Percentiles rank a stretch among this genome's conserved stretches.
Evolutionary conservation across 1,139 yeast genomes (phyloP).

Genomic region (Blastobotrys persicus): DNA sequence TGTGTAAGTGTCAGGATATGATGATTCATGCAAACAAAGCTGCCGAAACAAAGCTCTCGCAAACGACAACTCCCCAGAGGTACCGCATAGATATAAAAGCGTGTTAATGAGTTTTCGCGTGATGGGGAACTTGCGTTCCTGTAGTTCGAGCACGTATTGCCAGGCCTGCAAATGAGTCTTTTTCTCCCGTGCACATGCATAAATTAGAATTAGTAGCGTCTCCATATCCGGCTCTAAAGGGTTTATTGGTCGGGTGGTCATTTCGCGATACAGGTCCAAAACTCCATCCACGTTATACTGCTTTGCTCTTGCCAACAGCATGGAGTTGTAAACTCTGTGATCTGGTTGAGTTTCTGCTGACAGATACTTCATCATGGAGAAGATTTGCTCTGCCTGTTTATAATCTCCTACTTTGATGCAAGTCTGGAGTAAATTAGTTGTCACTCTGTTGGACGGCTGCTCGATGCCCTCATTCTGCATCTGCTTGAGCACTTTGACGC

Average conservation of each 20-base stretch:
- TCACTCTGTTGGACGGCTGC: slow-evolving; percentile 54
- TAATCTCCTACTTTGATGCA: slow-evolving; percentile 55
- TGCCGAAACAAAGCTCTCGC: slow-evolving; percentile 69
- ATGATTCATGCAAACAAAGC: slow-evolving; percentile 43
- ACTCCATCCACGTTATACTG: slow-evolving; percentile 67
- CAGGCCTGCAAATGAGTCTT: slow-evolving; percentile 61
- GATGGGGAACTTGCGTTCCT: slow-evolving; percentile 47
- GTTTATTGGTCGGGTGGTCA: slow-evolving; percentile 43
- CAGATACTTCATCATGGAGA: slow-evolving; percentile 82
- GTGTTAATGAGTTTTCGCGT: slow-evolving; percentile 56
- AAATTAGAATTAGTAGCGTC: slow-evolving; percentile 64
- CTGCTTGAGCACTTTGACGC: slow-evolving; percentile 40
- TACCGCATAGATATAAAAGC: slow-evolving; percentile 70
- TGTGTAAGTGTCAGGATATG: slow-evolving; percentile 34
- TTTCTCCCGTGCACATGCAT: slow-evolving; percentile 63
- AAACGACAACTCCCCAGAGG: slow-evolving; percentile 74
- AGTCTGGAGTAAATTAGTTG: slow-evolving; percentile 63
- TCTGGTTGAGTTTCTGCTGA: slow-evolving; percentile 66
- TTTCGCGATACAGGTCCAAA: slow-evolving; percentile 71
- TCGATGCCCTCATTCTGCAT: slow-evolving; percentile 50
- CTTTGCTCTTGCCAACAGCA: slow-evolving; percentile 64
- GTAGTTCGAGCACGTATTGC: slow-evolving; percentile 70
- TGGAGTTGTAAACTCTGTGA: slow-evolving; percentile 61
- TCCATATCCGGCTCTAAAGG: slow-evolving; percentile 46
- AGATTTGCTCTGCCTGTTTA: slow-evolving; percentile 63